phyloP scores from a whole-genome alignment of 2,329 filamentous ascomycete species.

The Monosporascus sp. region DNA sequence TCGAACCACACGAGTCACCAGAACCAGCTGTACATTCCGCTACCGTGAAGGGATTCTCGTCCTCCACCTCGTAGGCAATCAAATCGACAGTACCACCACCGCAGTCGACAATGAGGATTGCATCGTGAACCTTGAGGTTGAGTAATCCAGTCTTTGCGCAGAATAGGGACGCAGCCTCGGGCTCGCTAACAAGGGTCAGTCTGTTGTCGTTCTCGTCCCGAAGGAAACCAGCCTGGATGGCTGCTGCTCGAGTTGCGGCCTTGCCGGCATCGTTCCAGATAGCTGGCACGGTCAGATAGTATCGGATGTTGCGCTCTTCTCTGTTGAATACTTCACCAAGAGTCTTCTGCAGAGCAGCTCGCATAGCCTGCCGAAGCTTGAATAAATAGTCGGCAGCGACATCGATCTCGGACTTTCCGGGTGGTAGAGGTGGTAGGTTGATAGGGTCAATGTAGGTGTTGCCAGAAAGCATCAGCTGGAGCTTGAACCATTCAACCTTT shows the following conservation, averaged over 20 bases:
- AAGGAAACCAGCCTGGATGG: conserved; percentile 94
- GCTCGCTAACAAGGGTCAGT: conserved; percentile 89
- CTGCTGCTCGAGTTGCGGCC: conserved; percentile 89
- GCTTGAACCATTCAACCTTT: conserved; percentile 99
- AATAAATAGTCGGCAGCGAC: conserved; percentile 99
- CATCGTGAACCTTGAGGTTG: conserved; percentile 96
- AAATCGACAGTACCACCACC: conserved; percentile 98
- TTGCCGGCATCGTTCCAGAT: conserved; percentile 99
- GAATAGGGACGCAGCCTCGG: conserved; percentile 94
- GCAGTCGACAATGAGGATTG: conserved; percentile 96
- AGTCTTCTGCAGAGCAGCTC: conserved; percentile 90
- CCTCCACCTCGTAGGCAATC: conserved; percentile 97
- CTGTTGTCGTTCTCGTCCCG: conserved; percentile 97
- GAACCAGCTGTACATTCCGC: conserved; percentile 96
- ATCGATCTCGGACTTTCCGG: conserved; percentile 97
- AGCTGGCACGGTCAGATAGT: conserved; percentile 96
- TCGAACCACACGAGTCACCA: conserved; percentile 97
- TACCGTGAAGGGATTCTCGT: conserved; percentile 94
- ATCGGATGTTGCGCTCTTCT: conserved; percentile 95
- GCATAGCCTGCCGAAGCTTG: conserved; percentile 95
- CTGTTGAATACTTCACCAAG: conserved; percentile 95
- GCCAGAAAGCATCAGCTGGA: conserved; percentile 96
- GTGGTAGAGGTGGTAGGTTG: conserved; percentile 93
- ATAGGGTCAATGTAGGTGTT: conserved; percentile 99
- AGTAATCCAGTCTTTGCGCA: conserved; percentile 94